A percentile compares a stretch with the other conserved stretches of the same genome.
Conservation (phyloP, 441 rosid species). For the Populus hybrid region DNA sequence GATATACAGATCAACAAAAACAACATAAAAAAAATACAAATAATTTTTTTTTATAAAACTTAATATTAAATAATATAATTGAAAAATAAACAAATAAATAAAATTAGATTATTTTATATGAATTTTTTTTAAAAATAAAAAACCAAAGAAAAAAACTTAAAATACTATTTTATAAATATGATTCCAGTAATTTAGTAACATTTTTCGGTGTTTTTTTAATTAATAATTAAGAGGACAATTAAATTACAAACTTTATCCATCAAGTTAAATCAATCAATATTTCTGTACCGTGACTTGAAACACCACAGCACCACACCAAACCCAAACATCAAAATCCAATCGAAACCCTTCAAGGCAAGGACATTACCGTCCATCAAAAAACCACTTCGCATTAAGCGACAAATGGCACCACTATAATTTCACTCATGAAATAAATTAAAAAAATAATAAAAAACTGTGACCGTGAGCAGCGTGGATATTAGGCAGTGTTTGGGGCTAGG, state of each 20-base stretch:
- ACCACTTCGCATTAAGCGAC: neutral
- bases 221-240: neutral
- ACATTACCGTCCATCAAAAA: neutral
- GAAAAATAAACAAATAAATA: too few species aligned
- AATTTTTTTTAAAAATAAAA: too few species aligned
- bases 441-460: neutral
- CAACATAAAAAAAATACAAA: too few species aligned
- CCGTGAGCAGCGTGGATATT: neutral
- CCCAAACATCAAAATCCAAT: neutral
- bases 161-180: too few species aligned
- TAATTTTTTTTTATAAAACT: too few species aligned
- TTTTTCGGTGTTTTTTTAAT: neutral
- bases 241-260: neutral
- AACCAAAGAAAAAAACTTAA: too few species aligned
- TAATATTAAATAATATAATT: too few species aligned
- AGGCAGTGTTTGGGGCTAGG: too few species aligned
- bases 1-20: too few species aligned
- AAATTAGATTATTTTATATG: too few species aligned
- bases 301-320: neutral
- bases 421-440: neutral
- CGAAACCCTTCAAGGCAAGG: neutral
- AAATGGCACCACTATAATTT: neutral
- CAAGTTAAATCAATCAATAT: neutral
- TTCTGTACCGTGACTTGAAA: neutral
- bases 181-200: too few species aligned